Evolutionary conservation across 2,329 filamentous ascomycete genomes (phyloP), one percentile per base, ranked within the genome.

Genomic region (Diplodia corticola): DNA sequence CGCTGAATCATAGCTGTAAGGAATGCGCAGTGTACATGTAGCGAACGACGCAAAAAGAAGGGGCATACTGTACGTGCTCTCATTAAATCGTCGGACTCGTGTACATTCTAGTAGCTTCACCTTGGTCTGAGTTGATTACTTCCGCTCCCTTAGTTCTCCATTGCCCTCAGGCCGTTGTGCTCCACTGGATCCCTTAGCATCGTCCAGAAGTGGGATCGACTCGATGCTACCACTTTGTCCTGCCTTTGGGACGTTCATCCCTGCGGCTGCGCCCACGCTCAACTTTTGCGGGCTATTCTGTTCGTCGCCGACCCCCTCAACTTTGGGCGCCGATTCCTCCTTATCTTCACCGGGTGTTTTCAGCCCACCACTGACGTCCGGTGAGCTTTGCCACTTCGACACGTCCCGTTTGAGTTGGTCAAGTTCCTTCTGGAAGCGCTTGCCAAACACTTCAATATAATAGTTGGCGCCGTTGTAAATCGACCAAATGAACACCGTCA

Each of bases 361-460:
- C 51, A 66, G 30, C 1, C 35, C 63, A 15, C 40, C 53, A n/a
- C 33, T 46, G 13, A 66, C 6, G 20, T 63, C 64, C 13, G 64
- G 64, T 2, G 48, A 54, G n/a, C 13, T 71, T 77, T 97, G 93
- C 92, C 92, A 96, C 76, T 92, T 94, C 53, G 89, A 86, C 9
- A 99, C 93, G 74, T 99, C 95, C 65, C 87, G 87, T 79, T 91
- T 93, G 80, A 99, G 86, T 63, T 89, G 86, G 76, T 99, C 93
- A 13, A 99, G 84, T 78, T 99, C 95, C 75, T 94, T 97, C 82
- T 99, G 92, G 83, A 99, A 98, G 2, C 93, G 88, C 73, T 91
- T 96, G 64, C 96, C 95, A 76, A 98, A 99, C 1, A 98, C 92
- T 73, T 99, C 95, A 74, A 99, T 98, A 79, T 99, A 99, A 78